A percentile compares a stretch with the other conserved stretches of the same genome.
Conservation (phyloP, 371 early-diverging fungal species). For the Enteropsectra breve region DNA sequence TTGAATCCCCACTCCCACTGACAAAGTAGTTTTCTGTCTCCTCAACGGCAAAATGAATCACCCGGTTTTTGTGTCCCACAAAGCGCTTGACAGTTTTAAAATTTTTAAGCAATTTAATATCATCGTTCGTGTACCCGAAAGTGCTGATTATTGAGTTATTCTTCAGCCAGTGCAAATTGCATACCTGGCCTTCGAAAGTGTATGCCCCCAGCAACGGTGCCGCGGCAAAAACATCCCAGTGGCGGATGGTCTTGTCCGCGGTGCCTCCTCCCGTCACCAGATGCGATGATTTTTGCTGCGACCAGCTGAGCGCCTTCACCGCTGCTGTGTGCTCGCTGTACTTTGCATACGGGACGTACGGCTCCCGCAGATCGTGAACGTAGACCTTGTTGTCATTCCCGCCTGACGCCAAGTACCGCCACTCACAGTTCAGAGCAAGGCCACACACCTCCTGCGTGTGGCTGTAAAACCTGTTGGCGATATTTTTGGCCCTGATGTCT, state of each 20-base stretch:
- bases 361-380: constrained; percentile 51
- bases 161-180: constrained; percentile 57
- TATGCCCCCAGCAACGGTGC: constrained; percentile 30
- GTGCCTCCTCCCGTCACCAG: constrained; percentile 60
- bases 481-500: constrained; percentile 47
- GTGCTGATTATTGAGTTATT: constrained; percentile 56
- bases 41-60: constrained; percentile 59
- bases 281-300: constrained; percentile 33
- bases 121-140: constrained; percentile 61
- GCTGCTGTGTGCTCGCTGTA: constrained; percentile 58
- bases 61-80: constrained; percentile 58
- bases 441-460: constrained; percentile 61
- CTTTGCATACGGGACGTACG: constrained; percentile 21
- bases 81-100: constrained; percentile 29
- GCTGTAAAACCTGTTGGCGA: constrained; percentile 15
- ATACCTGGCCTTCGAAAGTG: constrained; percentile 57
- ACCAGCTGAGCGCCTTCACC: constrained; percentile 58
- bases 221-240: constrained; percentile 45
- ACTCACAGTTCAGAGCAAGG: constrained; percentile 36
- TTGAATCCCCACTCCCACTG: constrained; percentile 57
- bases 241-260: constrained; percentile 59
- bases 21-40: constrained; percentile 58
- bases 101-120: constrained; percentile 46
- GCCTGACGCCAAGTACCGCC: constrained; percentile 53
- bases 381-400: constrained; percentile 61